These are phyloP conservation scores for Microthlaspi erraticum DNA, from an alignment of 345 rosid genomes.

Conservation along the genomic window DNA sequence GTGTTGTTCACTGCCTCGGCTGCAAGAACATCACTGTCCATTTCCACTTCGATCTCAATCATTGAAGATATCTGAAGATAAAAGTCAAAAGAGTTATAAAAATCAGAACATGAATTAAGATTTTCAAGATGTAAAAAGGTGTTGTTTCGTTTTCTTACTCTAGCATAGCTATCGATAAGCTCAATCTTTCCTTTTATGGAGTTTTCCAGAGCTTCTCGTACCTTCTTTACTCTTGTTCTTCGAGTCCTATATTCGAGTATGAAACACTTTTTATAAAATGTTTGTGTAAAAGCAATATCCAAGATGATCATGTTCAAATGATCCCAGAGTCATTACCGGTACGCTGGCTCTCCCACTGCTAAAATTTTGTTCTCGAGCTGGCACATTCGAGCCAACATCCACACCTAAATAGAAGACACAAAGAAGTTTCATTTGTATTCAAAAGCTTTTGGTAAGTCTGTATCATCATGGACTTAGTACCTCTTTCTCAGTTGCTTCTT, in stretches of 20 bases:
- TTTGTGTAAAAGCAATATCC: slow-evolving; percentile 7
- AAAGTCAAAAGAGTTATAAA: not conserved
- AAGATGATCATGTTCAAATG: slow-evolving; percentile 10
- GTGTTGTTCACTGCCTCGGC: slow-evolving; percentile 83
- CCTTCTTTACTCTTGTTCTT: slow-evolving; percentile 75
- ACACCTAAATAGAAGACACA: slow-evolving; percentile 55
- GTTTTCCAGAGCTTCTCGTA: slow-evolving; percentile 76
- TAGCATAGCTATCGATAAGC: slow-evolving; percentile 90
- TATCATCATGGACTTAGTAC: slow-evolving; percentile 46
- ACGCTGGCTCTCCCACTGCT: slow-evolving; percentile 93
- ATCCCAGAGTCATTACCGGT: slow-evolving; percentile 61
- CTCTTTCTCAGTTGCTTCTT: slow-evolving; percentile 85
- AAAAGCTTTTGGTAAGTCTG: slow-evolving; percentile 1
- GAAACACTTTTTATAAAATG: slow-evolving; percentile 21
- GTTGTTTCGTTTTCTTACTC: too few relatives aligned
- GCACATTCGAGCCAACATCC: slow-evolving; percentile 97
- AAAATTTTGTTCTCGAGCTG: slow-evolving; percentile 97
- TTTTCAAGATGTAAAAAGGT: not conserved
- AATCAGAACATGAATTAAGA: not conserved
- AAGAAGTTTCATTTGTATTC: not conserved
- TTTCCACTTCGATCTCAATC: slow-evolving; percentile 95
- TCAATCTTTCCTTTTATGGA: slow-evolving; percentile 83
- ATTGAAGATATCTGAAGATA: slow-evolving; percentile 82
- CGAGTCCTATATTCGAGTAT: slow-evolving; percentile 59
- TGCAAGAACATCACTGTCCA: slow-evolving; percentile 95